Conservation (phyloP, 2,329 filamentous ascomycete genomes). For the Colletotrichum graminicola region DNA sequence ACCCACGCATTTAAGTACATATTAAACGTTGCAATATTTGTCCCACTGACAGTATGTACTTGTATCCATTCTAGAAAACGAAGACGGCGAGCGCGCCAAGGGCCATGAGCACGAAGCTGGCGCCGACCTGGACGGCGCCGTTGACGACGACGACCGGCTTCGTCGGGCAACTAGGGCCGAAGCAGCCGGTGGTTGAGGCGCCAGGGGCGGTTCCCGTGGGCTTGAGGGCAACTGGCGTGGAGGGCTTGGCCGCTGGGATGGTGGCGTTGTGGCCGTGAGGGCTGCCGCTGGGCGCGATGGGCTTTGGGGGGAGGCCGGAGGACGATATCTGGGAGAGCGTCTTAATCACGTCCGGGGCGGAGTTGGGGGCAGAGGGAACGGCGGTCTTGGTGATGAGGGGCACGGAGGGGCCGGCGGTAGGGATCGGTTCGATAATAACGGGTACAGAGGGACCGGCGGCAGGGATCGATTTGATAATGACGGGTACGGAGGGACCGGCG, state of each 20-base stretch:
- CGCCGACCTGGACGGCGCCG: constrained; percentile 30
- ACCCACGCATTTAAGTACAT: not conserved
- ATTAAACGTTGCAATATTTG: not conserved
- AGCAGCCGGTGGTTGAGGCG: constrained; percentile 19
- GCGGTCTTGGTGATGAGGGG: constrained; percentile 4
- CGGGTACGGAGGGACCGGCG: constrained; percentile 6
- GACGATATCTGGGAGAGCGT: not conserved
- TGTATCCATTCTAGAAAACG: not conserved
- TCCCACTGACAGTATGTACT: not conserved
- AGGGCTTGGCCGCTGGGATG: constrained; percentile 5
- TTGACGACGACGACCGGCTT: constrained; percentile 27
- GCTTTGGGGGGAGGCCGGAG: constrained; percentile 25
- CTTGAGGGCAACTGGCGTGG: constrained; percentile 26
- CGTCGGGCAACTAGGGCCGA: constrained; percentile 24
- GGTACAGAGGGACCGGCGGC: constrained; percentile 1
- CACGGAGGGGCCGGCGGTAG: constrained; percentile 8
- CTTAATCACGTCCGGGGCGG: not conserved
- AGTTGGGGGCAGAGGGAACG: not conserved
- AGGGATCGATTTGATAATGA: constrained; percentile 11
- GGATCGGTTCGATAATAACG: constrained; percentile 23
- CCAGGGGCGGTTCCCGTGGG: constrained; percentile 33
- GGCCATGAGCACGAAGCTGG: constrained; percentile 37
- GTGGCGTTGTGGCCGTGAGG: constrained; percentile 19
- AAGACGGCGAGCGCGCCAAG: constrained; percentile 27
- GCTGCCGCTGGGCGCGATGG: constrained; percentile 46